Evolutionary conservation across 148 eudicot genomes (phyloP), one percentile per base, ranked within the genome.

Genomic region (Rheum nobile): DNA sequence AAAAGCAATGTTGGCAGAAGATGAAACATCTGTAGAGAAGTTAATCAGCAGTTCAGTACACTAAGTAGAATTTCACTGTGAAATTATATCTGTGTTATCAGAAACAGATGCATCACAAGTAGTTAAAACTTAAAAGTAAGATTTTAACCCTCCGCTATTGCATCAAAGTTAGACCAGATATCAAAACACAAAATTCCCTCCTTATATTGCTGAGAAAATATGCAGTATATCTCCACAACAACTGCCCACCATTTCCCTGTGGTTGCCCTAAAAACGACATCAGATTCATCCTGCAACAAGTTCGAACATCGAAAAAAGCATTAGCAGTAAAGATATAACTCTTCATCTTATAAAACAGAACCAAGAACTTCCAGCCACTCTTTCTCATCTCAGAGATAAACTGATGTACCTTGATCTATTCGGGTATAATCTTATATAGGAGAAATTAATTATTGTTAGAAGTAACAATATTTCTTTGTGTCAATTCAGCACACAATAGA

Each of bases 241-340:
- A 86, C 97, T 38, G 99, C 96, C 77, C 83, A 83, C 99, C 99
- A 96, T 84, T 96, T 96, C 67, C 99, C 97, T 3, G 86, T 78
- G 71, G 91, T 83, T 65, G 97, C 88, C 78, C 89, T 87, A 81
- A 96, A 95, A 65, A 96, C 99, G 43, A 96, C 99, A 74, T 96
- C 99, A 39, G 99, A 96, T 46, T 96, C 99, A 82, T 96, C 99
- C 99, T 96, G 83, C 75, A 47, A 57, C 32, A 26, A 26, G 67
- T 28, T 57, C 67, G 9, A 26, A 24, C 32, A 76, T 75, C 81
- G 55, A 44, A 67, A 57, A 59, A 73, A 48, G 54, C 19, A 16
- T 48, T 16, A 72, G 16, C 42, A 28, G 42, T 67, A 67, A 77
- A 4, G 10, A 73, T 12, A 71, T 14, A 43, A 43, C 39, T 65